Evolutionary conservation across 225 moss, liverwort and hornwort species (phyloP).

Genomic region (Rhytidiadelphus loreus): DNA sequence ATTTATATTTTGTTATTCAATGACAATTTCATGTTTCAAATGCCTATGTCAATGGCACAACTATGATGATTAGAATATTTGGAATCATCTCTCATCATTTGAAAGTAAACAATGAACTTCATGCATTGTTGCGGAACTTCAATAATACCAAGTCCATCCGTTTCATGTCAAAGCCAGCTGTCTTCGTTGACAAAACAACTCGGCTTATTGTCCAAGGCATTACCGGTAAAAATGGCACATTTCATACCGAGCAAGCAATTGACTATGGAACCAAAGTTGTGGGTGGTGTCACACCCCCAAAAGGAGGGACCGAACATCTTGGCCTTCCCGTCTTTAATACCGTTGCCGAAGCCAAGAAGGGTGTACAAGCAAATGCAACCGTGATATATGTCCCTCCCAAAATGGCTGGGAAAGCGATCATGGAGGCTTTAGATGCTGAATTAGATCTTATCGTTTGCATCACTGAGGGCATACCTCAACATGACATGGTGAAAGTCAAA

Average conservation of each 20-base stretch:
- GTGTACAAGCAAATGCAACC: slow-evolving; percentile 13
- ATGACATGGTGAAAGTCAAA: slow-evolving; percentile 33
- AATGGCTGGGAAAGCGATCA: slow-evolving; percentile 13
- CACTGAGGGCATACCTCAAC: slow-evolving; percentile 26
- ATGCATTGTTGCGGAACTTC: background rate
- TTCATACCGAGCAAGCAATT: slow-evolving; percentile 25
- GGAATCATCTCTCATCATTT: background rate
- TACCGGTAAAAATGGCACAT: slow-evolving; percentile 30
- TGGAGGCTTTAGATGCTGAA: slow-evolving; percentile 33
- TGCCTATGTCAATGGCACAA: background rate
- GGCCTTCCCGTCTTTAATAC: slow-evolving; percentile 24
- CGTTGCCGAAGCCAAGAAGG: slow-evolving; percentile 2
- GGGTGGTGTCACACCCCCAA: slow-evolving; percentile 25
- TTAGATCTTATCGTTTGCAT: slow-evolving; percentile 36
- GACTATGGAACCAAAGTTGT: slow-evolving; percentile 31
- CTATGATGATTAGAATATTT: background rate
- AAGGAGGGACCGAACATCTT: slow-evolving; percentile 27
- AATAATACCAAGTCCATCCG: background rate
- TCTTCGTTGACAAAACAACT: slow-evolving; percentile 38
- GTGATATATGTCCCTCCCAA: slow-evolving; percentile 32
- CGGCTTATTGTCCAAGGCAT: slow-evolving; percentile 32
- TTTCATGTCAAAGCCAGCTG: background rate
- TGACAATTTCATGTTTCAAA: background rate
- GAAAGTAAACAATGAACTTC: background rate
- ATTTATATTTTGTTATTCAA: background rate